Percentiles rank a stretch among this genome's conserved stretches.
Evolutionary conservation across 2,329 filamentous ascomycete genomes (phyloP).

Genomic region (Byssothecium circinans): DNA sequence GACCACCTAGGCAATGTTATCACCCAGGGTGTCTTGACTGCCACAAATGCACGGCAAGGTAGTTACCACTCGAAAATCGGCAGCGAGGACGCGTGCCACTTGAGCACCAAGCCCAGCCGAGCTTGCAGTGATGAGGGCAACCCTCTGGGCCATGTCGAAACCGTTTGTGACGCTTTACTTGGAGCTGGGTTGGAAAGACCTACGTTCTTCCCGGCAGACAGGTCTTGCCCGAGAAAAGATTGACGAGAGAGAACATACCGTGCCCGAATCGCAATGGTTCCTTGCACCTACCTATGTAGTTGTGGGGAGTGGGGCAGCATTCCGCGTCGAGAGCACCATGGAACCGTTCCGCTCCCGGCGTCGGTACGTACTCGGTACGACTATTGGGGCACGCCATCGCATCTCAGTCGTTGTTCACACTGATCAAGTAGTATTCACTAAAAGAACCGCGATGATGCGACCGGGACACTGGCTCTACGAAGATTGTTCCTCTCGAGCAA

Average conservation of each 20-base stretch:
- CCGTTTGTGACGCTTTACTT: too few relatives aligned
- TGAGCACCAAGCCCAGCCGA: conserved; percentile 54
- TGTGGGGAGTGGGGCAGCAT: conserved; percentile 2
- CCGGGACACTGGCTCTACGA: too few relatives aligned
- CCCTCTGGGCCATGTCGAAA: conserved; percentile 43
- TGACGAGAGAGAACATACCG: conserved; percentile 6
- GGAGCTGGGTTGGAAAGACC: too few relatives aligned
- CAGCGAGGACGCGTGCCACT: conserved; percentile 50
- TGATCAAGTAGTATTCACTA: too few relatives aligned
- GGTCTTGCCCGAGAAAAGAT: conserved; percentile 25
- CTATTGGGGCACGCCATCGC: too few relatives aligned
- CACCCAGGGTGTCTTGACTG: neutral
- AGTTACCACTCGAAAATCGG: conserved; percentile 51
- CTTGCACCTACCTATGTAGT: neutral
- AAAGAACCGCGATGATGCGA: too few relatives aligned
- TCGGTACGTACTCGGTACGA: too few relatives aligned
- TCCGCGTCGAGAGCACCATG: conserved; percentile 1
- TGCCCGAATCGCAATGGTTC: neutral
- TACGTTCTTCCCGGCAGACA: too few relatives aligned
- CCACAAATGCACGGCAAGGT: neutral
- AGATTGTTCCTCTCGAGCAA: too few relatives aligned
- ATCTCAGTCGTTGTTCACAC: too few relatives aligned
- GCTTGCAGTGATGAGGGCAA: conserved; percentile 52
- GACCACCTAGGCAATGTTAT: conserved; percentile 40
- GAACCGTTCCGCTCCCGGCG: conserved; percentile 7